These are phyloP conservation scores for Paramyrothecium sp. DNA, from an alignment of 2,329 filamentous ascomycete species.

Conservation along the genomic window DNA sequence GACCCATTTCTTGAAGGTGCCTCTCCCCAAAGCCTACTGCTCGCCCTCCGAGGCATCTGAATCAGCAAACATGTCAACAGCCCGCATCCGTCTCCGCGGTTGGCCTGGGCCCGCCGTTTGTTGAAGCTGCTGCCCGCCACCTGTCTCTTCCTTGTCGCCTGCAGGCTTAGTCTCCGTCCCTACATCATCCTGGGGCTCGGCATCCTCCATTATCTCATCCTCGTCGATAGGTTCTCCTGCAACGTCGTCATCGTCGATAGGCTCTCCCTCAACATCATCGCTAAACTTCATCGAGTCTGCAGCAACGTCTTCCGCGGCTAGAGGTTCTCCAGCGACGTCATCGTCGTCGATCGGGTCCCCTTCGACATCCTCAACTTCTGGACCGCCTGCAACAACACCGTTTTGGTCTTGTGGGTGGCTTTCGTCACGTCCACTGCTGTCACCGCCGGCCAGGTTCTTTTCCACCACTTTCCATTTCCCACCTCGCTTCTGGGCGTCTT, in stretches of 20 bases:
- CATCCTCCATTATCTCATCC: slow-evolving; percentile 42
- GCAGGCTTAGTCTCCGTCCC: slow-evolving; percentile 12
- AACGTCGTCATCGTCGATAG: slow-evolving; percentile 40
- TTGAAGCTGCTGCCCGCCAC: slow-evolving; percentile 8
- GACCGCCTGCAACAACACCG: slow-evolving; percentile 48
- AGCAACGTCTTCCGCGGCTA: slow-evolving; percentile 43
- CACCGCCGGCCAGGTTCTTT: slow-evolving; percentile 17
- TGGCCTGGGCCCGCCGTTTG: slow-evolving; percentile 18
- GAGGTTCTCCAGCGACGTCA: slow-evolving; percentile 47
- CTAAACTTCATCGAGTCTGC: slow-evolving; percentile 42
- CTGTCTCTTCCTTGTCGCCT: slow-evolving; percentile 11
- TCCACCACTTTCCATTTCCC: slow-evolving; percentile 52
- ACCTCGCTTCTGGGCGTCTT: slow-evolving; percentile 28
- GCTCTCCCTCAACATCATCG: slow-evolving; percentile 46
- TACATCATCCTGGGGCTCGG: slow-evolving; percentile 6
- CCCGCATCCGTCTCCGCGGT: slow-evolving; percentile 64
- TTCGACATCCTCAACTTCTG: slow-evolving; percentile 36
- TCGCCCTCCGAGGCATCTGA: slow-evolving; percentile 50
- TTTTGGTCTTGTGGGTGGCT: slow-evolving; percentile 28
- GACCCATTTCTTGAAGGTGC: slow-evolving; percentile 2
- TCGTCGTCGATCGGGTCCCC: slow-evolving; percentile 41
- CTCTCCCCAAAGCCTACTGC: slow-evolving; percentile 8
- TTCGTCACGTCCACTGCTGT: background rate
- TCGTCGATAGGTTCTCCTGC: slow-evolving; percentile 40
- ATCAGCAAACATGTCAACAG: slow-evolving; percentile 86